Conservation (phyloP, 805 yeast species). For the Saccharomycopsis fodiens region DNA sequence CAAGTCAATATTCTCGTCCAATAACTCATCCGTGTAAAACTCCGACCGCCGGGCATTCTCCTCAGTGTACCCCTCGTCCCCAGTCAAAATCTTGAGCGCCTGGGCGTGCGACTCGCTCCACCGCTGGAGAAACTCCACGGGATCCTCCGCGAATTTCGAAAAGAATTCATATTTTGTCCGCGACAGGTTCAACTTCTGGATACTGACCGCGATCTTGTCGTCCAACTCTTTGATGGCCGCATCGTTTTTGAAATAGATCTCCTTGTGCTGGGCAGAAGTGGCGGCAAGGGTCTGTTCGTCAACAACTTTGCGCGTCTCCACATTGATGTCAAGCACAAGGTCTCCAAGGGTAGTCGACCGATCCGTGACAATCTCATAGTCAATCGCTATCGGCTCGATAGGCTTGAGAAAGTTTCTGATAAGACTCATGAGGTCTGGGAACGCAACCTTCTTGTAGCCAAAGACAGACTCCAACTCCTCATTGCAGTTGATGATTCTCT, state of each 20-base stretch:
- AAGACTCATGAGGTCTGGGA: conserved; percentile 58
- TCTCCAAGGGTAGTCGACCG: conserved; percentile 77
- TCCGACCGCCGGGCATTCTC: conserved; percentile 80
- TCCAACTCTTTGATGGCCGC: conserved; percentile 36
- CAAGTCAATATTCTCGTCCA: conserved; percentile 72
- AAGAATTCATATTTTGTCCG: conserved; percentile 73
- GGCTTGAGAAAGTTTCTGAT: conserved; percentile 65
- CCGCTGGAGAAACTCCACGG: conserved; percentile 62
- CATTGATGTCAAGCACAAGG: conserved; percentile 66
- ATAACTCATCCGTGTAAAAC: conserved; percentile 71
- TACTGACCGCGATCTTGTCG: conserved; percentile 35
- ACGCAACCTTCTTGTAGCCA: conserved; percentile 45
- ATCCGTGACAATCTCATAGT: conserved; percentile 70
- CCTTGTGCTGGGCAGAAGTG: conserved; percentile 26
- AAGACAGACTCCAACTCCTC: conserved; percentile 37
- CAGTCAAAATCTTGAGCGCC: conserved; percentile 75
- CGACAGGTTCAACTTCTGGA: conserved; percentile 43
- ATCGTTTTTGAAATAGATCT: conserved; percentile 33
- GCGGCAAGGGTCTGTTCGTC: conserved; percentile 27
- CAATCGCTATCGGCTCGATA: conserved; percentile 68
- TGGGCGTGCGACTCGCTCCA: conserved; percentile 79
- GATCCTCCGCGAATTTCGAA: conserved; percentile 63
- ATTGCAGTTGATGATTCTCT: conserved; percentile 45
- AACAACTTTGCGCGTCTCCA: conserved; percentile 37
- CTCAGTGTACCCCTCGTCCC: conserved; percentile 86